Conservation (phyloP, 2,329 filamentous ascomycete genomes). For the Ophiostoma tasmaniense region DNA sequence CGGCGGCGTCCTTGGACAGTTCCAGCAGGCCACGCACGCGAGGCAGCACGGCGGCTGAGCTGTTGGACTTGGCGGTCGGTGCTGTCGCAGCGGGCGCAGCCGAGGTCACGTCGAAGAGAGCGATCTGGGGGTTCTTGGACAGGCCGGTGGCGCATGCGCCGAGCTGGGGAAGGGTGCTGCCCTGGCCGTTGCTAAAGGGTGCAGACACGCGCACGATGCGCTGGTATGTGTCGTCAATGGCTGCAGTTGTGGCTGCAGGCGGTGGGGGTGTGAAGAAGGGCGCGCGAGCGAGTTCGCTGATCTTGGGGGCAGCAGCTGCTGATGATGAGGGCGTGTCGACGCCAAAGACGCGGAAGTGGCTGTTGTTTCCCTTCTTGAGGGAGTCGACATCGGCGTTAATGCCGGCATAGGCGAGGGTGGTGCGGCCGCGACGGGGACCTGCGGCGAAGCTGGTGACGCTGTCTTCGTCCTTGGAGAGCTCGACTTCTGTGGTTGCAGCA, state of each 20-base stretch:
- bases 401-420: conserved; percentile 58
- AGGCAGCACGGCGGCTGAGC: conserved; percentile 24
- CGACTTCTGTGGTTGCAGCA: conserved; percentile 60
- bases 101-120: conserved; percentile 61
- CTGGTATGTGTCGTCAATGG: conserved; percentile 45
- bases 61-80: not conserved
- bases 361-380: conserved; percentile 66
- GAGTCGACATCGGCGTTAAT: conserved; percentile 73
- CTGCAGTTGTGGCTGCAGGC: not conserved
- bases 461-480: conserved; percentile 77
- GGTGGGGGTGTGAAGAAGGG: conserved; percentile 38
- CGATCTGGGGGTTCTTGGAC: conserved; percentile 63
- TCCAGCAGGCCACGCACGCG: conserved; percentile 43
- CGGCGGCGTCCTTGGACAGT: conserved; percentile 51
- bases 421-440: conserved; percentile 49
- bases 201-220: conserved; percentile 46
- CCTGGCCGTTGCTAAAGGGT: conserved; percentile 39
- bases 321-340: conserved; percentile 37
- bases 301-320: conserved; percentile 30
- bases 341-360: conserved; percentile 72
- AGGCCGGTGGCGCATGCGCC: conserved; percentile 74
- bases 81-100: not conserved
- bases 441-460: conserved; percentile 76
- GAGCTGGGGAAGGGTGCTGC: conserved; percentile 43
- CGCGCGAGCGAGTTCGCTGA: conserved; percentile 45